phyloP scores from a whole-genome alignment of 768 basidiomycete genomes.

The Amanita subjunquillea region DNA sequence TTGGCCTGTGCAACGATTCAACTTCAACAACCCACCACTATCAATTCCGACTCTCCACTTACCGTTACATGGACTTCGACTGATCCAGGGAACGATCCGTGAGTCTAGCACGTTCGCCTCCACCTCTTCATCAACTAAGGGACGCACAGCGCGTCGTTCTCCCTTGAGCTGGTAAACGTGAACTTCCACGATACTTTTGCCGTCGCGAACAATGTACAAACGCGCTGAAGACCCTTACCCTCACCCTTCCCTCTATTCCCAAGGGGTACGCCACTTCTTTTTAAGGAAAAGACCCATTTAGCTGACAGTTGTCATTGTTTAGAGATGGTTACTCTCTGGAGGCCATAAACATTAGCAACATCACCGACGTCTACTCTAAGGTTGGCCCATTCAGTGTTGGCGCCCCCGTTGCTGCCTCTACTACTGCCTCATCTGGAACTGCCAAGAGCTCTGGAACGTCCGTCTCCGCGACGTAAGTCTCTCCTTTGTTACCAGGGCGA shows the following conservation, averaged over 20 bases:
- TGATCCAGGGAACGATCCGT: constrained; percentile 28
- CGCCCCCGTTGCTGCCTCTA: constrained; percentile 7
- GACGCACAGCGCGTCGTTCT: constrained; percentile 18
- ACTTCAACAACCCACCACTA: not conserved
- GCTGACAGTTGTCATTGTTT: not conserved
- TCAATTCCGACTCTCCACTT: constrained; percentile 7
- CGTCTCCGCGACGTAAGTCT: not conserved
- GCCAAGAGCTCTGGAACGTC: not conserved
- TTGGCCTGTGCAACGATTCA: constrained; percentile 29
- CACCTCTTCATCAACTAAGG: not conserved
- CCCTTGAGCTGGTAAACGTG: constrained; percentile 36
- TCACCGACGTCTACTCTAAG: constrained; percentile 30
- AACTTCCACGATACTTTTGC: constrained; percentile 44
- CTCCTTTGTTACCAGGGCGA: not conserved
- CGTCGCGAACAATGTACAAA: constrained; percentile 43
- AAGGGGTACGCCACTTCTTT: constrained; percentile 29
- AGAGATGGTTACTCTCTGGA: constrained; percentile 40
- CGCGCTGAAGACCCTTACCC: constrained; percentile 16
- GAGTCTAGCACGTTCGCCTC: constrained; percentile 10
- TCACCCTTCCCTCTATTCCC: constrained; percentile 39
- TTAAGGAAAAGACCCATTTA: not conserved
- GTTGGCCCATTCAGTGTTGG: constrained; percentile 34
- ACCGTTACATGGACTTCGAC: constrained; percentile 38
- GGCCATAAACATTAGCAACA: constrained; percentile 34
- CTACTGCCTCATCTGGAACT: constrained; percentile 4